Evolutionary conservation across 2,329 filamentous ascomycete species (phyloP).

Genomic region (Talaromyces sp.): DNA sequence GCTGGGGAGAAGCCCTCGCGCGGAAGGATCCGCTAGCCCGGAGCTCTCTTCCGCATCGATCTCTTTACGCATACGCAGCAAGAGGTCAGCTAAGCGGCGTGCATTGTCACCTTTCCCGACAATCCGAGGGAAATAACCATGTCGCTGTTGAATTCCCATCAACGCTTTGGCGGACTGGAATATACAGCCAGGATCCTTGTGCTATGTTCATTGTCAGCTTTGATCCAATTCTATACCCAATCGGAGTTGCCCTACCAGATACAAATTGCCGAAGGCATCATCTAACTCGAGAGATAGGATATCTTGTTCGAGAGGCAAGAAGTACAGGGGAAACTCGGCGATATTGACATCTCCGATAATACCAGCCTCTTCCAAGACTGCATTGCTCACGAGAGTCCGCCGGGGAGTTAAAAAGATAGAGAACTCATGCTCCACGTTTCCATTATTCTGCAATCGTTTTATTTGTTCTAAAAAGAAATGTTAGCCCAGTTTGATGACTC

Average conservation of each 20-base stretch:
- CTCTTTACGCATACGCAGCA: conserved; percentile 90
- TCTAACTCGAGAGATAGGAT: conserved; percentile 88
- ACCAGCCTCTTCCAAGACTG: conserved; percentile 87
- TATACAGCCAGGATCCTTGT: conserved; percentile 87
- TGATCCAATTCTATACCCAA: neutral
- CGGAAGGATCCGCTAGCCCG: conserved; percentile 57
- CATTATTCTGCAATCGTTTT: conserved; percentile 83
- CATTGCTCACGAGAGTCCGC: conserved; percentile 86
- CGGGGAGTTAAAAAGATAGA: conserved; percentile 95
- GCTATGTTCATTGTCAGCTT: conserved; percentile 41
- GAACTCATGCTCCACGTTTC: conserved; percentile 90
- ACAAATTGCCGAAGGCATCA: conserved; percentile 83
- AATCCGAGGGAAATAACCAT: conserved; percentile 92
- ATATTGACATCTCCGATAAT: conserved; percentile 92
- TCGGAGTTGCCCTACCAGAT: conserved; percentile 60
- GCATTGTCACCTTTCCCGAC: conserved; percentile 95
- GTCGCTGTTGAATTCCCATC: conserved; percentile 89
- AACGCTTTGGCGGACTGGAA: conserved; percentile 87
- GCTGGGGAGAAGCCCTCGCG: conserved; percentile 76
- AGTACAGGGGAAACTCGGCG: conserved; percentile 81
- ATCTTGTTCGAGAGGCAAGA: conserved; percentile 89
- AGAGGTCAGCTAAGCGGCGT: conserved; percentile 80
- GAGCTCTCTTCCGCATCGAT: conserved; percentile 75
- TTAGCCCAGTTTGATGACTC: conserved; percentile 64
- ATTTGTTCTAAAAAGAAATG: conserved; percentile 74